A percentile compares a stretch with the other conserved stretches of the same genome.
Conservation (phyloP, 257 asterid genomes). For the Solanum pennellii region DNA sequence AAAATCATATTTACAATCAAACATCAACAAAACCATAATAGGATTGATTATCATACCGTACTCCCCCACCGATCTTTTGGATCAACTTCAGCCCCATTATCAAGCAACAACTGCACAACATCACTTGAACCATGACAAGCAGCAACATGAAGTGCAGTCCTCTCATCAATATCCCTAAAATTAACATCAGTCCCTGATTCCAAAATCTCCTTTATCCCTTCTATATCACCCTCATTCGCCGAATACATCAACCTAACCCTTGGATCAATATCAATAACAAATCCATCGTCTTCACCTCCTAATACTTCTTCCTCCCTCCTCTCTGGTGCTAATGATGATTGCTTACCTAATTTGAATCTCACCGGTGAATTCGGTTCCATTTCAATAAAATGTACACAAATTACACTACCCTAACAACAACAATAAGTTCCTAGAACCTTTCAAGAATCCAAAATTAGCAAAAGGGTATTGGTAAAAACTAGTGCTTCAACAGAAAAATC, state of each 20-base stretch:
- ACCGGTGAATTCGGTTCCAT: constrained; percentile 41
- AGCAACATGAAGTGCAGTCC: constrained; percentile 86
- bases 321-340: constrained; percentile 82
- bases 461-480: background rate
- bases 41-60: constrained; percentile 23
- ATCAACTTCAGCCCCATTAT: constrained; percentile 51
- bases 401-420: background rate
- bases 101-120: constrained; percentile 51
- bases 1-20: background rate
- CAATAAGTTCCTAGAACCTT: background rate
- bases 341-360: constrained; percentile 58
- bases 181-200: constrained; percentile 61
- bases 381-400: background rate
- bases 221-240: constrained; percentile 81
- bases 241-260: constrained; percentile 76
- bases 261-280: constrained; percentile 47
- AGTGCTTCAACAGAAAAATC: background rate
- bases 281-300: constrained; percentile 30
- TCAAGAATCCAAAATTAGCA: background rate
- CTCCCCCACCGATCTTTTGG: constrained; percentile 91
- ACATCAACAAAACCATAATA: background rate
- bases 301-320: constrained; percentile 14
- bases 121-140: constrained; percentile 83
- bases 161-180: constrained; percentile 73
- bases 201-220: constrained; percentile 69